Conservation (phyloP, 1,284 basidiomycete species). For the Sanghuangporus weigelae region DNA sequence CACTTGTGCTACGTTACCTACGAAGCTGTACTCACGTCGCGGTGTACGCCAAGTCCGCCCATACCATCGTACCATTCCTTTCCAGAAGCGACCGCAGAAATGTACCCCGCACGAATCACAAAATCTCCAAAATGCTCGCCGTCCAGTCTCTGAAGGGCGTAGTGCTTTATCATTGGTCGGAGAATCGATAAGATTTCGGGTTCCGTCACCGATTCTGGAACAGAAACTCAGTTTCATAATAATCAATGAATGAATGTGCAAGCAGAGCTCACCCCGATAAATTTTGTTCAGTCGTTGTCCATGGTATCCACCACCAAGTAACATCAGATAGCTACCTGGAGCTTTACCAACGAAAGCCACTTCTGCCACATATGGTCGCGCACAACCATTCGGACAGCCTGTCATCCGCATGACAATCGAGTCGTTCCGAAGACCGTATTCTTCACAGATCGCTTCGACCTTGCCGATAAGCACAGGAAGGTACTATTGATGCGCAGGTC, state of each 20-base stretch:
- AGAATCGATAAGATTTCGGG: constrained; percentile 92
- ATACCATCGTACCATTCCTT: constrained; percentile 78
- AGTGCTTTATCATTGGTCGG: constrained; percentile 88
- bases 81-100: constrained; percentile 72
- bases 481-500: constrained; percentile 47
- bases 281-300: constrained; percentile 95
- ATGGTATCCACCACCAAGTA: constrained; percentile 92
- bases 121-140: constrained; percentile 96
- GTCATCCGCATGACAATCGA: constrained; percentile 98
- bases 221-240: constrained; percentile 14
- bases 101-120: constrained; percentile 84
- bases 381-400: constrained; percentile 92
- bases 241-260: neutral
- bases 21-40: constrained; percentile 23
- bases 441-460: constrained; percentile 92
- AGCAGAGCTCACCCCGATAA: constrained; percentile 57
- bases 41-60: constrained; percentile 62
- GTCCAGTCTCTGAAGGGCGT: constrained; percentile 81
- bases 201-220: constrained; percentile 84
- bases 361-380: constrained; percentile 93
- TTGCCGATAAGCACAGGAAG: constrained; percentile 94
- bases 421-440: constrained; percentile 88
- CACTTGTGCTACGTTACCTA: neutral
- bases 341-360: constrained; percentile 97
- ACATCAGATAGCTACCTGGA: constrained; percentile 90